A percentile compares a stretch with the other conserved stretches of the same genome.
phyloP scores from a whole-genome alignment of 2,329 filamentous ascomycete species.

The Fusarium devonianum region DNA sequence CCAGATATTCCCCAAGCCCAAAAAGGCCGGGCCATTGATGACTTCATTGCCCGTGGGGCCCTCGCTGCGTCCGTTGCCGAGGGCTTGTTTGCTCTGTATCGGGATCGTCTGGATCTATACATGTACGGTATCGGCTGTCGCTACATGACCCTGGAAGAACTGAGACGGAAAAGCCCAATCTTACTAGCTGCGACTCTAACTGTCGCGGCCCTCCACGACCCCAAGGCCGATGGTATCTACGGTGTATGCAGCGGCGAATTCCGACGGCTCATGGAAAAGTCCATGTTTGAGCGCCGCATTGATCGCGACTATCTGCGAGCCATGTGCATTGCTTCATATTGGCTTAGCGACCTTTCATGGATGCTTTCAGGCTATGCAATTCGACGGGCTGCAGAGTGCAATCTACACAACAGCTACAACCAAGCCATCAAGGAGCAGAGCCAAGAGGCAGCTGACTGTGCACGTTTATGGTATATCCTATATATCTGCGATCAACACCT shows the following conservation, averaged over 20 bases:
- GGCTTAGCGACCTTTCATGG: constrained; percentile 69
- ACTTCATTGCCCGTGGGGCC: constrained; percentile 50
- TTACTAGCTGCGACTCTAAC: constrained; percentile 64
- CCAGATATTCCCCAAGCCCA: constrained; percentile 42
- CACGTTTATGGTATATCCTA: constrained; percentile 67
- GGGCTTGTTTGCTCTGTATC: constrained; percentile 59
- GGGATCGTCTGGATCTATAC: constrained; percentile 58
- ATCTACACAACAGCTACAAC: constrained; percentile 53
- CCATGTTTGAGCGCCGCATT: constrained; percentile 49
- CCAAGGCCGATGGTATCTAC: constrained; percentile 60
- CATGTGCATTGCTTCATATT: constrained; percentile 68
- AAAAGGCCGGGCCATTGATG: constrained; percentile 37
- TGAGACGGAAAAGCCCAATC: constrained; percentile 63
- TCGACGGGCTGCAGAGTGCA: constrained; percentile 57
- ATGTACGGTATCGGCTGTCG: constrained; percentile 62
- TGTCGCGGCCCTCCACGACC: constrained; percentile 65
- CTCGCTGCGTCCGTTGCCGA: constrained; percentile 58
- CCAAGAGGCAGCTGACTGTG: constrained; percentile 58
- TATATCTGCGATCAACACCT: constrained; percentile 69
- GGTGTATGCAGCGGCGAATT: constrained; percentile 64
- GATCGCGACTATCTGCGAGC: constrained; percentile 63
- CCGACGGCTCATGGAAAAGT: constrained; percentile 60
- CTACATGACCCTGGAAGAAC: constrained; percentile 56
- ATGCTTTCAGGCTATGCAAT: constrained; percentile 65
- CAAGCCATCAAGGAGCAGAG: constrained; percentile 49